phyloP scores from a whole-genome alignment of 2,329 filamentous ascomycete species.

The Fusarium falciforme region DNA sequence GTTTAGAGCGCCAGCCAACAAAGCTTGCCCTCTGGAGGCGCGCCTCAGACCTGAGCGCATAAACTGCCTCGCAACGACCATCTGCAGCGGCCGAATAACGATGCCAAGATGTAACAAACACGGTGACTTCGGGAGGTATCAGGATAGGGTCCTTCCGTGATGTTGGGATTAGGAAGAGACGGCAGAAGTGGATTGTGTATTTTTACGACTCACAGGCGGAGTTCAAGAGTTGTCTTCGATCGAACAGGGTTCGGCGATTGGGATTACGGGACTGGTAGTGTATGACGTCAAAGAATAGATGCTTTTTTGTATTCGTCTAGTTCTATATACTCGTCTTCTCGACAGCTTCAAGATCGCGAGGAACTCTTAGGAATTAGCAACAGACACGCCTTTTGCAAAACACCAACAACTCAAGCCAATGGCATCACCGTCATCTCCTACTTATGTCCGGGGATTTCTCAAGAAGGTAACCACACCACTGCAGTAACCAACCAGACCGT shows the following conservation, averaged over 20 bases:
- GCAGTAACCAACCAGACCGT: conserved; percentile 86
- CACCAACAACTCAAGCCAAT: conserved; percentile 13
- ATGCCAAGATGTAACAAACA: conserved; percentile 22
- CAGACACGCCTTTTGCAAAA: conserved; percentile 20
- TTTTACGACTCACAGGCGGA: conserved; percentile 26
- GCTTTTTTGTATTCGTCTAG: conserved; percentile 12
- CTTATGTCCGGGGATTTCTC: conserved; percentile 68
- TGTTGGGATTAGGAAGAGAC: conserved; percentile 18
- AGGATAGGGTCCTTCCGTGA: conserved; percentile 5
- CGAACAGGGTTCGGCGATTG: conserved; percentile 13
- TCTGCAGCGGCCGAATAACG: conserved; percentile 10
- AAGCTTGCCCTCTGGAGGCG: neutral
- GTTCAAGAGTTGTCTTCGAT: conserved; percentile 22
- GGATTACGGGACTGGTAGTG: conserved; percentile 21
- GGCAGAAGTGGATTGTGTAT: conserved; percentile 18
- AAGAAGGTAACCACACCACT: conserved; percentile 87
- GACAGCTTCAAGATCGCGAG: neutral
- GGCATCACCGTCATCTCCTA: conserved; percentile 5
- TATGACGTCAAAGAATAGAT: conserved; percentile 28
- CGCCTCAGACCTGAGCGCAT: conserved; percentile 18
- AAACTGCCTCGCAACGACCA: conserved; percentile 7
- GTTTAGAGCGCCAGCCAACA: conserved; percentile 60
- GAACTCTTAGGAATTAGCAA: neutral
- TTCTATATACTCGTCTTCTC: neutral
- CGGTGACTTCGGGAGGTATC: conserved; percentile 14